phyloP scores from a whole-genome alignment of 768 basidiomycete species.

The Mycena amicta region DNA sequence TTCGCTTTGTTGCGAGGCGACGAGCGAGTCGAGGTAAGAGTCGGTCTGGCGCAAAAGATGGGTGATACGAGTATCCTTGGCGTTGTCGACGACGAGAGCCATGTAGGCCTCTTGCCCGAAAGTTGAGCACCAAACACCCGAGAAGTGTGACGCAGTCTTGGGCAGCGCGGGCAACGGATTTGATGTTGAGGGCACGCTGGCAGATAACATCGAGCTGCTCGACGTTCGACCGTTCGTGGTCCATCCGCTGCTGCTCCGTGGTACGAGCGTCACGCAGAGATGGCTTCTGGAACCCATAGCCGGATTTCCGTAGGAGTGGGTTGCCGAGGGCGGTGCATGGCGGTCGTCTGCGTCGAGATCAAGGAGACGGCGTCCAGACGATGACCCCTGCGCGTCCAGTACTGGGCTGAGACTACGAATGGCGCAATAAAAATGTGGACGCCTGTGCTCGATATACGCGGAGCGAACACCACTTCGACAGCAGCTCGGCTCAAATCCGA shows the following conservation, averaged over 20 bases:
- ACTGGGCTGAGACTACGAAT: no score
- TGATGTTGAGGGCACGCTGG: constrained; percentile 76
- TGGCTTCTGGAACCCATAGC: constrained; percentile 79
- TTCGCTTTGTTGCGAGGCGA: constrained; percentile 89
- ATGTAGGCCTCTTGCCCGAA: constrained; percentile 99
- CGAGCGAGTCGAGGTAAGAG: constrained; percentile 90
- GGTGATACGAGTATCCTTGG: constrained; percentile 98
- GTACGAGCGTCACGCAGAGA: constrained; percentile 85
- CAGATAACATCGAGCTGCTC: constrained; percentile 90
- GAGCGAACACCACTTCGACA: no score
- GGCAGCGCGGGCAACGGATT: constrained; percentile 64
- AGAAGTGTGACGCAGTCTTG: constrained; percentile 71
- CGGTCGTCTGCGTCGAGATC: no score
- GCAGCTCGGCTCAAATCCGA: no score
- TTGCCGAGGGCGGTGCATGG: constrained; percentile 83
- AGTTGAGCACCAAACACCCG: constrained; percentile 76
- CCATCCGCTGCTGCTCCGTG: constrained; percentile 88
- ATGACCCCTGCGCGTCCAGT: no score
- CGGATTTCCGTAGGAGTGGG: constrained; percentile 92
- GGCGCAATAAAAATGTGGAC: no score
- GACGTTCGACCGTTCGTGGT: constrained; percentile 93
- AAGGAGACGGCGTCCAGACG: no score
- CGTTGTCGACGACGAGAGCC: constrained; percentile 97
- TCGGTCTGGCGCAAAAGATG: constrained; percentile 95
- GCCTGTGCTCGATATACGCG: no score